These are phyloP conservation scores for Silene noctiflora DNA, from an alignment of 179 eudicot genomes.

Conservation along the genomic window DNA sequence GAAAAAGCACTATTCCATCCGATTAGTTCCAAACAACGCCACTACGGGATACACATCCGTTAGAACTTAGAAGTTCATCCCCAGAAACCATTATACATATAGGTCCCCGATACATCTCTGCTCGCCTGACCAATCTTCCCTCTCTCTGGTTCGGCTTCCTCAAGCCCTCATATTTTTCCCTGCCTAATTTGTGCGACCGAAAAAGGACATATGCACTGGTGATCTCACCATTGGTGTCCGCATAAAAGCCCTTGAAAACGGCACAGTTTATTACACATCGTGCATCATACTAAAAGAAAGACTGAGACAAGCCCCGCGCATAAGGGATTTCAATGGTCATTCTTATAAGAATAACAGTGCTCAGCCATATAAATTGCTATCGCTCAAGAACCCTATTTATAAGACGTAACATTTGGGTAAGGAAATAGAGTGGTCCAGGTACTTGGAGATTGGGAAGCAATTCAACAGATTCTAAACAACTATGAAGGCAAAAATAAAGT, in stretches of 20 bases:
- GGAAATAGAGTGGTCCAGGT: not conserved
- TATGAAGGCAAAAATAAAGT: slow-evolving; percentile 10
- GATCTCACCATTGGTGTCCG: not conserved
- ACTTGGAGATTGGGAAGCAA: not conserved
- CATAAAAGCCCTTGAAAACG: not conserved
- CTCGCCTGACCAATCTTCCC: slow-evolving; percentile 16
- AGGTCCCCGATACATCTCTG: not conserved
- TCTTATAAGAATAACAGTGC: not conserved
- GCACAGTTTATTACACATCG: not conserved
- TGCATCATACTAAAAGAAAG: not conserved
- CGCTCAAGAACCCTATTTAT: not conserved
- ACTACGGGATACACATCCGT: not conserved
- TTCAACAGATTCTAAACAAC: slow-evolving; percentile 1
- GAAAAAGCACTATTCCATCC: not conserved
- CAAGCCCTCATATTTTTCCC: not conserved
- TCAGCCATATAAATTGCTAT: not conserved
- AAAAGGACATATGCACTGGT: not conserved
- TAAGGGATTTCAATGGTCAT: not conserved
- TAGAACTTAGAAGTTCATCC: not conserved
- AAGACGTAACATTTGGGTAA: not conserved
- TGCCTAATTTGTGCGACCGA: not conserved
- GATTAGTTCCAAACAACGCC: slow-evolving; percentile 4
- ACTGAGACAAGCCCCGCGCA: not conserved
- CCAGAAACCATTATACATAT: slow-evolving; percentile 6
- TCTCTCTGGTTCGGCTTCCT: not conserved